These are phyloP conservation scores for Rutstroemia sydowiana DNA, from an alignment of 2,329 filamentous ascomycete species.

Conservation along the genomic window DNA sequence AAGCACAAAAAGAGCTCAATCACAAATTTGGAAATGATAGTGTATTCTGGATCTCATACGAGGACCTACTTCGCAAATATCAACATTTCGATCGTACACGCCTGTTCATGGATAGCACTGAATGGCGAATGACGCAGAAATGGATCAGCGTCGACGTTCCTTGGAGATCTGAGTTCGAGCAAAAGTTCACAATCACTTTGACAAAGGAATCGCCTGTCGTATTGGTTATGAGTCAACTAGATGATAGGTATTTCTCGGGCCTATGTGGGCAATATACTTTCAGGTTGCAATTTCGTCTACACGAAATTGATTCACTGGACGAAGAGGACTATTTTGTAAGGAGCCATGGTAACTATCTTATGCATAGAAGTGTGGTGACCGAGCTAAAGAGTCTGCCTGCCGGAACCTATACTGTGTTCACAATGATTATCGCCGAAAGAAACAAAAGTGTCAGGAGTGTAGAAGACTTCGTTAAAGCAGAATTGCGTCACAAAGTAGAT, in stretches of 20 bases:
- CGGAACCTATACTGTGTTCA: constrained; percentile 49
- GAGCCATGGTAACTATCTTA: constrained; percentile 50
- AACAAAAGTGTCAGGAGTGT: constrained; percentile 38
- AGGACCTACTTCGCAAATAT: constrained; percentile 55
- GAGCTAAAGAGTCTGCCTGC: constrained; percentile 49
- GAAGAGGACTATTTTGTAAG: constrained; percentile 54
- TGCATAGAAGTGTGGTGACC: constrained; percentile 51
- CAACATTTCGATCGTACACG: constrained; percentile 53
- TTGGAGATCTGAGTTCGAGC: too few species aligned
- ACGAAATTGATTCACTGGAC: constrained; percentile 41
- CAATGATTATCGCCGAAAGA: constrained; percentile 47
- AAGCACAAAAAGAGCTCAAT: constrained; percentile 48
- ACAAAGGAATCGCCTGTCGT: constrained; percentile 48
- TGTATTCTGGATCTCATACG: constrained; percentile 56
- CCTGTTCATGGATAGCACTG: constrained; percentile 49
- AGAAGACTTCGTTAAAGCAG: constrained; percentile 49
- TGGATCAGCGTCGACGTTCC: constrained; percentile 33
- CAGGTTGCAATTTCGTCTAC: constrained; percentile 40
- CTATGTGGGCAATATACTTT: constrained; percentile 50
- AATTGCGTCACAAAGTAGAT: constrained; percentile 40
- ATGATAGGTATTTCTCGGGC: constrained; percentile 53
- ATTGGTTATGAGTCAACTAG: constrained; percentile 53
- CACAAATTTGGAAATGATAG: constrained; percentile 57
- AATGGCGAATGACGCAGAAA: constrained; percentile 52
- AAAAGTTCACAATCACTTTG: constrained; percentile 51